These are phyloP conservation scores for Metschnikowia amazonensis DNA, from an alignment of 805 yeast genomes.

Conservation along the genomic window DNA sequence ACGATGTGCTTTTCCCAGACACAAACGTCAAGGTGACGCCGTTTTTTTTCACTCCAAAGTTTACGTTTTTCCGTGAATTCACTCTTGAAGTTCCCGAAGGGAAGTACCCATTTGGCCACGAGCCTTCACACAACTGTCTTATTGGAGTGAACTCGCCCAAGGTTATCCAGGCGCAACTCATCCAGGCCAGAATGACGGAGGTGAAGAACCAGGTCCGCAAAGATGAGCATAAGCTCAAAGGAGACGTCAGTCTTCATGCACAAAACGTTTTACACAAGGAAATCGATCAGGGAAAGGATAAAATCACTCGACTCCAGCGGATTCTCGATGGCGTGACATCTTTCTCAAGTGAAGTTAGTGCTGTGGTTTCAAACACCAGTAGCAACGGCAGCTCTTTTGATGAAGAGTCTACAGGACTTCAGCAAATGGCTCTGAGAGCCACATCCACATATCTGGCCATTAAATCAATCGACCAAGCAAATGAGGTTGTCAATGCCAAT, in stretches of 20 bases:
- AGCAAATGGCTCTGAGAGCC: slow-evolving; percentile 1
- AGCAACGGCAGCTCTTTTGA: slow-evolving; percentile 1
- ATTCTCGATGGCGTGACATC: slow-evolving; percentile 22
- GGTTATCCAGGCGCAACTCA: slow-evolving; percentile 46
- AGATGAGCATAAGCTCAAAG: slow-evolving; percentile 12
- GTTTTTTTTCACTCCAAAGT: slow-evolving; percentile 51
- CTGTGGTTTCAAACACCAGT: background rate
- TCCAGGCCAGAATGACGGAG: slow-evolving; percentile 22
- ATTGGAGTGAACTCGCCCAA: slow-evolving; percentile 53
- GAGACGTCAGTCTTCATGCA: background rate
- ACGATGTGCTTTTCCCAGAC: slow-evolving; percentile 35
- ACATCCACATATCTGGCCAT: slow-evolving; percentile 31
- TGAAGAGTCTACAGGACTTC: slow-evolving; percentile 5
- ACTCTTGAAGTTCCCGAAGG: slow-evolving; percentile 38
- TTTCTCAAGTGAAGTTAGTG: background rate
- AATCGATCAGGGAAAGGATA: slow-evolving; percentile 14
- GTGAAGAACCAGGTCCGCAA: slow-evolving; percentile 15
- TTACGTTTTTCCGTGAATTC: slow-evolving; percentile 58
- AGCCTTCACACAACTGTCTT: slow-evolving; percentile 62
- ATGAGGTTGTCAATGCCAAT: slow-evolving; percentile 21
- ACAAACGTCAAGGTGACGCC: slow-evolving; percentile 47
- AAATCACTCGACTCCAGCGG: slow-evolving; percentile 23
- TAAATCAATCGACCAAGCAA: slow-evolving; percentile 23
- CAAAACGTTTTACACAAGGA: background rate
- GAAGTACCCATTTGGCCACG: slow-evolving; percentile 57